Evolutionary conservation across 1,284 basidiomycete genomes (phyloP), one percentile per base, ranked within the genome.

Genomic region (Trichosporon sp.): DNA sequence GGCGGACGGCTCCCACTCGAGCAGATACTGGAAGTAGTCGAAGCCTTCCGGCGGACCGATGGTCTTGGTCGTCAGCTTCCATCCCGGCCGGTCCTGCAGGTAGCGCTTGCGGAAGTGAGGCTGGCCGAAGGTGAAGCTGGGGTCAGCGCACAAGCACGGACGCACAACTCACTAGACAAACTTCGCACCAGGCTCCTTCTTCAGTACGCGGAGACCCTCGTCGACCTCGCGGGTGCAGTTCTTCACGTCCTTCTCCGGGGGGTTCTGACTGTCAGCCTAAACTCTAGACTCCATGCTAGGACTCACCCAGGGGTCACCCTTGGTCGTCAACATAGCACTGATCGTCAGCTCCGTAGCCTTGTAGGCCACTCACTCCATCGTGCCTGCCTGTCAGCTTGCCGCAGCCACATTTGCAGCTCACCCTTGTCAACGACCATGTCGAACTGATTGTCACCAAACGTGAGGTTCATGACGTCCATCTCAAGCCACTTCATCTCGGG

Each of bases 401-500:
- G 37, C 2, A 34, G 10, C 13, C 23, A 21, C n/a, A 19, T 10
- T 19, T 32, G n/a, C 4, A 21, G 66, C 68, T 19, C 65, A 85
- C 90, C 92, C 85, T 95, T 96, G 80, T 96, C 93, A 57, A 96
- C 89, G 0, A 88, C 90, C 46, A 95, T 82, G 74, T 95, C 92
- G 73, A 95, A 93, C 1, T 85, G 84, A 60, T 87, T 82, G 60
- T 87, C 82, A 0, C 84, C 84, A 67, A 94, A 91, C 29, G 84
- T 79, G 16, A 96, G 81, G 29, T 87, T 77, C 25, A 92, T 84
- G 23, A 95, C 86, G 73, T 95, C 93, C 89, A 92, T 95, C 80
- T 90, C 90, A 59, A 86, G 82, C 93, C 92, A 96, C 73, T 85
- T 82, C 91, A 96, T 93, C 62, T 86, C 83, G 2, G 88, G 86